phyloP scores from a whole-genome alignment of 2,329 filamentous ascomycete genomes.

The Pestalotiopsis sp. region DNA sequence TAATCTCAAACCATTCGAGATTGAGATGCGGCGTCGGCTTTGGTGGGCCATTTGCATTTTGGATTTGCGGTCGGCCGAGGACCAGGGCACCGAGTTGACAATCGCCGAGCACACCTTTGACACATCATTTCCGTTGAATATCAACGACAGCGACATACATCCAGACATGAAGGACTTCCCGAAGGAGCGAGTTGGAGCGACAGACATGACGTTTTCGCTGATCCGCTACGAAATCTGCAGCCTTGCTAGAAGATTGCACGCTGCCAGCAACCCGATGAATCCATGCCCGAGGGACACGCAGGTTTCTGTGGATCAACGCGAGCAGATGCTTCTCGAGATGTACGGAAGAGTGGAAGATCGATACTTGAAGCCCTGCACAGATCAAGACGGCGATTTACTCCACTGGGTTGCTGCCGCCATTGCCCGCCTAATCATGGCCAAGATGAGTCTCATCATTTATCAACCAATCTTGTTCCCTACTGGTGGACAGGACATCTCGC shows the following conservation, averaged over 20 bases:
- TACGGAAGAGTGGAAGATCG: constrained; percentile 53
- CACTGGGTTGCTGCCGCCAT: constrained; percentile 54
- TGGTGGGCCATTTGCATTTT: constrained; percentile 65
- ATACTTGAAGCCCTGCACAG: constrained; percentile 54
- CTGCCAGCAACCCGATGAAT: constrained; percentile 35
- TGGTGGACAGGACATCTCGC: constrained; percentile 37
- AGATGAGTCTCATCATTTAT: constrained; percentile 58
- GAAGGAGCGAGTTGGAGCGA: constrained; percentile 49
- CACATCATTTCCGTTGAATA: constrained; percentile 57
- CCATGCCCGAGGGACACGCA: constrained; percentile 32
- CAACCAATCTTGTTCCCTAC: constrained; percentile 51
- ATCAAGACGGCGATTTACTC: constrained; percentile 44
- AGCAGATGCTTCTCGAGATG: constrained; percentile 46
- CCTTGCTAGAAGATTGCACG: constrained; percentile 41
- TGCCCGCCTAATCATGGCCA: constrained; percentile 52
- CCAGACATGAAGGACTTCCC: constrained; percentile 51
- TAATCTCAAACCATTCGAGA: constrained; percentile 59
- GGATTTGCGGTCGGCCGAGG: constrained; percentile 62
- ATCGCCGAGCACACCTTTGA: constrained; percentile 51
- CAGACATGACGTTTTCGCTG: constrained; percentile 52
- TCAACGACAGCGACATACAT: constrained; percentile 57
- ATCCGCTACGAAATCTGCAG: constrained; percentile 46
- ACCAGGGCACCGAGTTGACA: constrained; percentile 56
- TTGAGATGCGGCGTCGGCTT: constrained; percentile 63
- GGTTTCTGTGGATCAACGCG: constrained; percentile 44